Base-by-base conservation (phyloP, 2,329 filamentous ascomycete species). In the Chlorencoelia australis region DNA sequence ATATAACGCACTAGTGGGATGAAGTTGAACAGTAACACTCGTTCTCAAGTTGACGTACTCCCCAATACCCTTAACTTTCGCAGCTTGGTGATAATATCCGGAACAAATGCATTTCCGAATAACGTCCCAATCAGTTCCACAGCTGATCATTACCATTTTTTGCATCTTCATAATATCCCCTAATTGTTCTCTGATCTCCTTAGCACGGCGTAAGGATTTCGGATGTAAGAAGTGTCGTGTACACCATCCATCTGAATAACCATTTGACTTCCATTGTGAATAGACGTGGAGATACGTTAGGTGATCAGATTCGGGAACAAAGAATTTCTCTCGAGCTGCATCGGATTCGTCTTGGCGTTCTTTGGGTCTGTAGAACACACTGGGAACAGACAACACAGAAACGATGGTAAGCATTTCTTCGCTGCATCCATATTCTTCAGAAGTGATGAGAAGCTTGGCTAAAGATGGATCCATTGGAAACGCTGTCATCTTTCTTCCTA, bases 341-440 rank as follows among this genome's bases (percentile, higher is more conserved):
- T 98, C 91, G 5, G 89, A 91, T 64, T 98, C 91, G 55, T 98
- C 91, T 53, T 94, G 83, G 1, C 91, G 81, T 60, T 98, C 93
- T 57, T 94, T 95, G 3, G 91, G 91, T 5, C 93, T 77, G 64
- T 95, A 96, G 62, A 96, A 98, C 18, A 96, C 91, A 45, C 81
- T 93, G 7, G 91, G 91, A 0, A 98, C 91, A 1, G 86, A 94
- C 7, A 98, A 73, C 91, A 98, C 96, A 16, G 87, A 89, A 15
- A 98, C 91, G 32, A 98, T 96, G 0, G 88, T 96, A 15, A 95
- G 74, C 82, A 98, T 95, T 61, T 98, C 91, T 62, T 96, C 89
- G 59, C 82, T 91, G 62, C 91, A 98, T 30, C 76, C 82, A 57
- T 95, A 95, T 45, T 88, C 79, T 36, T 83, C 82, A 0, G 87